Conservation (phyloP, 208 protist species). For the Acanthamoeba quina region DNA sequence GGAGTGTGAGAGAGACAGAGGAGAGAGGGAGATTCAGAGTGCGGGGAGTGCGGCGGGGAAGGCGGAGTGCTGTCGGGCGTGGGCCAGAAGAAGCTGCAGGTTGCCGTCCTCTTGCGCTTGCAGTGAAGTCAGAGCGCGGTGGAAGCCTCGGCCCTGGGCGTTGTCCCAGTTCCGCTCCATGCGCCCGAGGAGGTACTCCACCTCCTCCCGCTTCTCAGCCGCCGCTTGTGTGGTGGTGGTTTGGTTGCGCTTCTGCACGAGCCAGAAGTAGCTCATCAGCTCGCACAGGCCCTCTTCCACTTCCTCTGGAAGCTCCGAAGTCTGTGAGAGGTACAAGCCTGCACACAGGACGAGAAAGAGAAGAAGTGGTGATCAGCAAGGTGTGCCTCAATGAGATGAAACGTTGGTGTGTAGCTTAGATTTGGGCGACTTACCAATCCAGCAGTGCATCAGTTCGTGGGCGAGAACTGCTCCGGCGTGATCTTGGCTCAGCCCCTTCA, state of each 20-base stretch:
- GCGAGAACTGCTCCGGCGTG: constrained; percentile 67
- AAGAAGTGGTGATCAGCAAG: background rate
- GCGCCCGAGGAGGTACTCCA: constrained; percentile 30
- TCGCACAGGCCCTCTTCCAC: constrained; percentile 72
- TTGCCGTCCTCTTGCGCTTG: constrained; percentile 23
- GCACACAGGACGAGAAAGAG: background rate
- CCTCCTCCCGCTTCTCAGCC: background rate
- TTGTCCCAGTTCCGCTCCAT: constrained; percentile 63
- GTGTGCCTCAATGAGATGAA: background rate
- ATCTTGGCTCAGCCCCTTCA: background rate
- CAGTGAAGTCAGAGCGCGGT: constrained; percentile 18
- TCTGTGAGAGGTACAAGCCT: constrained; percentile 13
- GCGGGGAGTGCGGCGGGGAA: background rate
- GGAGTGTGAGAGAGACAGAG: background rate
- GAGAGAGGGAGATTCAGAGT: background rate
- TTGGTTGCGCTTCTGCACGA: background rate
- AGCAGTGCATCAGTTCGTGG: constrained; percentile 76
- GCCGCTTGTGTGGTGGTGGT: background rate
- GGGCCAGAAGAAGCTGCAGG: background rate
- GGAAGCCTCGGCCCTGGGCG: constrained; percentile 63
- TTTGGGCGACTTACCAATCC: constrained; percentile 3
- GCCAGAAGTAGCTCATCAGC: constrained; percentile 66
- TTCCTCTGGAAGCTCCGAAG: constrained; percentile 47
- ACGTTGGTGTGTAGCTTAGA: background rate
- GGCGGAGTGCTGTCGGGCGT: background rate